Conservation (phyloP, 2,329 filamentous ascomycete species). For the Ceratocystis huliohia region DNA sequence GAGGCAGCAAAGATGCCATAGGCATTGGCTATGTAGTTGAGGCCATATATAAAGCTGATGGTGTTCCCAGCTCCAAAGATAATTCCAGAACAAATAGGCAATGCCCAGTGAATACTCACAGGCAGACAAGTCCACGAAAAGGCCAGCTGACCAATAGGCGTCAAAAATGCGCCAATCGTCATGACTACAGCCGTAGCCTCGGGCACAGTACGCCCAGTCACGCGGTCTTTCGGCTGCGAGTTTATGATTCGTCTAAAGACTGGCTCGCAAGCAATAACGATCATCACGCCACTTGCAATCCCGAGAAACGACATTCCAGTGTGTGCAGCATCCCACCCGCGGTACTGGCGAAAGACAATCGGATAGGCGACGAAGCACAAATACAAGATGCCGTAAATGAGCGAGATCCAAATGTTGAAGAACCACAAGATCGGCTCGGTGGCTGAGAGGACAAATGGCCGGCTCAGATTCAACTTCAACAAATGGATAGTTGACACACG, state of each 20-base stretch:
- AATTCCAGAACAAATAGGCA: constrained; percentile 63
- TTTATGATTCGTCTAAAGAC: constrained; percentile 68
- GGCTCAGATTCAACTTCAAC: constrained; percentile 60
- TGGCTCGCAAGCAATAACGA: constrained; percentile 53
- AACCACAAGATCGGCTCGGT: constrained; percentile 72
- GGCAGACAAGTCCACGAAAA: constrained; percentile 85
- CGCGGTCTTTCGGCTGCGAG: constrained; percentile 57
- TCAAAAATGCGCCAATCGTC: constrained; percentile 60
- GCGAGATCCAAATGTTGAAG: constrained; percentile 59
- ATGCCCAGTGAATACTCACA: constrained; percentile 64
- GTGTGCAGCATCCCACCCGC: constrained; percentile 63
- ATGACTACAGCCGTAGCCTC: constrained; percentile 75
- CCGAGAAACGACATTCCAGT: constrained; percentile 68
- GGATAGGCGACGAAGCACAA: constrained; percentile 87
- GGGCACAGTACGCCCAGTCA: constrained; percentile 58
- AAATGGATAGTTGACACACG: constrained; percentile 51
- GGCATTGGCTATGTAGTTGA: constrained; percentile 64
- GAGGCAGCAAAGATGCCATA: constrained; percentile 75
- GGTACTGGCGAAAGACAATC: constrained; percentile 60
- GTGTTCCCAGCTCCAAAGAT: constrained; percentile 69
- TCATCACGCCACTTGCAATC: constrained; percentile 49
- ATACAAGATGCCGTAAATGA: constrained; percentile 78
- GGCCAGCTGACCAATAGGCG: constrained; percentile 67
- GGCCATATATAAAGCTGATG: constrained; percentile 68
- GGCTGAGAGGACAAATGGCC: constrained; percentile 64